Evolutionary conservation across 441 rosid species (phyloP).

Genomic region (Adansonia madagascariensis): DNA sequence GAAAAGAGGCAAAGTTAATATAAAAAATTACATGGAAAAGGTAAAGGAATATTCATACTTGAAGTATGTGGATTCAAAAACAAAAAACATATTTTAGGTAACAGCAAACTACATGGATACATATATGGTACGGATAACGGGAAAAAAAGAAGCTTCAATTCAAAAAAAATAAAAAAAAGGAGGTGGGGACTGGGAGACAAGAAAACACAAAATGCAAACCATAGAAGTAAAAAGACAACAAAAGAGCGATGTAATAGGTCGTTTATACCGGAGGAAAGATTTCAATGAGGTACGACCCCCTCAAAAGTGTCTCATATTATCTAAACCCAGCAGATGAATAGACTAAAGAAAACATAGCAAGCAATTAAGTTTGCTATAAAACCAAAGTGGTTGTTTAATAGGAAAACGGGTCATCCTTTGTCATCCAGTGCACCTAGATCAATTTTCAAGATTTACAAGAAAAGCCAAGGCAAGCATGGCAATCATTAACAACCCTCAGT

Average conservation of each 20-base stretch:
- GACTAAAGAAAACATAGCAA: not conserved
- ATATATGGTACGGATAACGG: not conserved
- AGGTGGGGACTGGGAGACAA: not conserved
- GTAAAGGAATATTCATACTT: not conserved
- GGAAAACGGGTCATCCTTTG: not conserved
- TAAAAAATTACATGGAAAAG: not conserved
- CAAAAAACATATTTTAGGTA: not conserved
- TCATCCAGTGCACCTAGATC: not conserved
- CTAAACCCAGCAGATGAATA: not conserved
- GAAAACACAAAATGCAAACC: not conserved
- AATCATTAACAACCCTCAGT: not conserved
- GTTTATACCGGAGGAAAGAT: not conserved
- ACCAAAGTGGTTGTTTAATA: not conserved
- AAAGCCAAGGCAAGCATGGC: not conserved
- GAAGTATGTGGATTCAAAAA: not conserved
- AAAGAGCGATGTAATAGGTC: not conserved
- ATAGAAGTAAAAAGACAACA: not conserved
- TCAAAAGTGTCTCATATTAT: conserved; percentile 6
- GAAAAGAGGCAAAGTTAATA: not conserved
- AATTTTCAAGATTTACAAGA: not conserved
- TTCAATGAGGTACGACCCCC: not conserved
- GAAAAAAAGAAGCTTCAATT: conserved; percentile 1
- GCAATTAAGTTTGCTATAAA: not conserved
- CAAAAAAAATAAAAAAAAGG: not conserved
- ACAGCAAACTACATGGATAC: not conserved